Base-by-base conservation (phyloP, 1,284 basidiomycete species). In the Vanrija sp. region DNA sequence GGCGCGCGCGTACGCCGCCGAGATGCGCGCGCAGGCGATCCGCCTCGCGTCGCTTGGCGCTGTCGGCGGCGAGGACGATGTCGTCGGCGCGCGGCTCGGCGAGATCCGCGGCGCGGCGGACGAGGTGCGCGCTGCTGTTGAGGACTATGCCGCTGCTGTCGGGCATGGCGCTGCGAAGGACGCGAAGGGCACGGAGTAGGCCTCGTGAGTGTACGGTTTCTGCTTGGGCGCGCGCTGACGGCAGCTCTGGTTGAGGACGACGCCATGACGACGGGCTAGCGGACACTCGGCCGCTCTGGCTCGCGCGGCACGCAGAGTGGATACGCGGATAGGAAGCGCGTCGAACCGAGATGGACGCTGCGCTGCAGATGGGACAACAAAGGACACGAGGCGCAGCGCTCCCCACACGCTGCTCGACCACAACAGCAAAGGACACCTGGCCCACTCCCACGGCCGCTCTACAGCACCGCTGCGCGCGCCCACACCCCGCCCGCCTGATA, bases 21-120 rank as follows among this genome's bases (percentile, higher is more conserved):
- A 60, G 49, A 60, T 60, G 58, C 54, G 54, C 18, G 45, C 43
- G 3, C n/a, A n/a, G 23, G 54, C 51, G 2, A 43, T 23, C 6
- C 26, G 45, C 21, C 46, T 60, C 1, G 19, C 44, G 19, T 47
- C 45, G 34, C 42, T 46, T 34, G 18, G 52, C n/a, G 28, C 16
- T n/a, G 19, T 42, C 19, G 19, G 40, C 46, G 8, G 48, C 6
- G 15, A 38, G n/a, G 28, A 39, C 19, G 14, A 28, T 23, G 19
- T 38, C 44, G 21, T 47, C 38, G 26, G 51, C 28, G 19, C 14
- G 43, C 6, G 55, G 21, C 29, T 38, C 38, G n/a, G 43, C 38
- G 18, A 49, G 19, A 52, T 60, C 21, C 43, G 58, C 15, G 25
- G 16, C 10, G 48, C 25, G 0, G 58, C 58, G 2, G 54, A 60